phyloP scores from a whole-genome alignment of 176 grass and related monocot species.

The Dendrocalamus sinicus region DNA sequence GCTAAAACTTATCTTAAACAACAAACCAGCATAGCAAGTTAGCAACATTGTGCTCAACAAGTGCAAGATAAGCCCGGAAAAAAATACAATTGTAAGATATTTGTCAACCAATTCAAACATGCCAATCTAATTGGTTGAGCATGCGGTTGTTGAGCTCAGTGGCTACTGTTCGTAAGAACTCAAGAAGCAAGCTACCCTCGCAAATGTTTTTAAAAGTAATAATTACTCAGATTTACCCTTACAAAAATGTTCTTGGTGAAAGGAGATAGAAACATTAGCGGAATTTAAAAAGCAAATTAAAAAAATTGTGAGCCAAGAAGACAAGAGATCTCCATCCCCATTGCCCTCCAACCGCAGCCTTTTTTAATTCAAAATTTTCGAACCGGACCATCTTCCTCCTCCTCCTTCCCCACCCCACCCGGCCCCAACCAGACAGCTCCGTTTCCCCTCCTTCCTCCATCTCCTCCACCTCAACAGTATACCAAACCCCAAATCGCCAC shows the following conservation, averaged over 20 bases:
- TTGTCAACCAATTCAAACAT: background rate
- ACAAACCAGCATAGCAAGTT: background rate
- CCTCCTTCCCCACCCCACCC: conserved; percentile 18
- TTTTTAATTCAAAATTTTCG: conserved; percentile 67
- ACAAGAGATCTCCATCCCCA: background rate
- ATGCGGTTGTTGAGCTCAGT: too few relatives aligned
- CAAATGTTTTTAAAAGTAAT: background rate
- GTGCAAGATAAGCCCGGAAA: background rate
- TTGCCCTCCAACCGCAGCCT: conserved; percentile 10
- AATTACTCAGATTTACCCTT: background rate
- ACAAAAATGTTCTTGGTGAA: background rate
- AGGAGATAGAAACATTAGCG: background rate
- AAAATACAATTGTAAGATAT: background rate
- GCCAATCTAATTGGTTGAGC: background rate
- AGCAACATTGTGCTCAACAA: background rate
- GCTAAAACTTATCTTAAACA: conserved; percentile 4
- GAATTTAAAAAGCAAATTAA: background rate
- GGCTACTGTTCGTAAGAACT: background rate
- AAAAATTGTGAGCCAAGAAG: background rate
- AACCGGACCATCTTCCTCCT: conserved; percentile 57
- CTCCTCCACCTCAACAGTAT: conserved; percentile 40
- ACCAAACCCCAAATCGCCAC: conserved; percentile 53
- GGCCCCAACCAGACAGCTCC: conserved; percentile 59
- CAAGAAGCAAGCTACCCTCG: background rate
- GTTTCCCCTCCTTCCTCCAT: conserved; percentile 54